phyloP scores from a whole-genome alignment of 768 basidiomycete species.

The Lyophyllum semitale region DNA sequence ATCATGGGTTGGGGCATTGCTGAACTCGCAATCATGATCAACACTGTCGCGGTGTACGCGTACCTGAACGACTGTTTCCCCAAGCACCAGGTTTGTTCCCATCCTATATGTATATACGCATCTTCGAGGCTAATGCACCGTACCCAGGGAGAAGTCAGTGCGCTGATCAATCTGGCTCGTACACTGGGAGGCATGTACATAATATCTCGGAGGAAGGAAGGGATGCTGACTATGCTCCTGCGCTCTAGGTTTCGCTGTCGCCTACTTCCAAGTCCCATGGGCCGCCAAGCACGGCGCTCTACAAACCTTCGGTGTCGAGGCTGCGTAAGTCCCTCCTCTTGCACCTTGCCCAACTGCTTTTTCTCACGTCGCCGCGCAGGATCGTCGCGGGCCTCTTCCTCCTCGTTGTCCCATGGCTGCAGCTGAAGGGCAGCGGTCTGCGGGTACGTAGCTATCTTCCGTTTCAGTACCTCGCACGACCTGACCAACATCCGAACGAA shows the following conservation, averaged over 20 bases:
- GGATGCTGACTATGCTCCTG: not conserved
- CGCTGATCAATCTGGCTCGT: constrained; percentile 58
- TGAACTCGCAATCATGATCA: constrained; percentile 56
- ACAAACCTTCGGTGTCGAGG: constrained; percentile 63
- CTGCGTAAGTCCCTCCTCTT: constrained; percentile 43
- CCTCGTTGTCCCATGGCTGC: constrained; percentile 51
- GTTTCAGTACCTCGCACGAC: not conserved
- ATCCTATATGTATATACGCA: not conserved
- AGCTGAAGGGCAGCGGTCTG: constrained; percentile 46
- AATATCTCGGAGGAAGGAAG: not conserved
- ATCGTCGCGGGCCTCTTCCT: constrained; percentile 54
- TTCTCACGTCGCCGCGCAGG: constrained; percentile 22
- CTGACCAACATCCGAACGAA: not conserved
- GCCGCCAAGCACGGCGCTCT: constrained; percentile 59
- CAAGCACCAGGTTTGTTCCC: constrained; percentile 28
- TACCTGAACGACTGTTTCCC: constrained; percentile 33
- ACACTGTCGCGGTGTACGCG: constrained; percentile 62
- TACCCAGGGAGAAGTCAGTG: constrained; percentile 60
- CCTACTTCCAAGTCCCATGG: constrained; percentile 71
- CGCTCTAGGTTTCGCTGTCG: constrained; percentile 54
- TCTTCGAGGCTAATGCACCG: not conserved
- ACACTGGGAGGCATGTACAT: constrained; percentile 45
- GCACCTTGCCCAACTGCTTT: not conserved
- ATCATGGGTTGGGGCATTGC: constrained; percentile 73
- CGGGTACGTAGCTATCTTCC: constrained; percentile 38